Percentiles rank a stretch among this genome's conserved stretches.
Conservation (phyloP, 2,329 filamentous ascomycete genomes). For the Talaromyces atroroseus region DNA sequence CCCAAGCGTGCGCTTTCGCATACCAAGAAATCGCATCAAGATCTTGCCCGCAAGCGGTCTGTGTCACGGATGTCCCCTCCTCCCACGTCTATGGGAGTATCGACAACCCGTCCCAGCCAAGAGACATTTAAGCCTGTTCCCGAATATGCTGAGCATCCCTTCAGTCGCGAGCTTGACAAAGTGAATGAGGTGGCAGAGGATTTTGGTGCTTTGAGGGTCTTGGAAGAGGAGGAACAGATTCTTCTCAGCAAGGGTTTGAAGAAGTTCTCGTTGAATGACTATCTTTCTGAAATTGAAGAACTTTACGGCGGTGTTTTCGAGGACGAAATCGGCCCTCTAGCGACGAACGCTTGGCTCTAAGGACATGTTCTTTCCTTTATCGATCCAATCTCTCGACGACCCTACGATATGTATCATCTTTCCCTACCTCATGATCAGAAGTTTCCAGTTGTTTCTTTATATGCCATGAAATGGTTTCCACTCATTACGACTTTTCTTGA, state of each 20-base stretch:
- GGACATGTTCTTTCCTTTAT: neutral
- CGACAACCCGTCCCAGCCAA: constrained; percentile 27
- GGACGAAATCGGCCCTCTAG: constrained; percentile 33
- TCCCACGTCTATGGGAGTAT: constrained; percentile 29
- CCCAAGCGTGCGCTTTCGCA: constrained; percentile 78
- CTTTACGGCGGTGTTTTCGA: constrained; percentile 60
- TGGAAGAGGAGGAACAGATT: constrained; percentile 68
- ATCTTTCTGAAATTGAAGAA: constrained; percentile 71
- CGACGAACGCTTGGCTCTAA: constrained; percentile 37
- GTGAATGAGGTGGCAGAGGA: constrained; percentile 92
- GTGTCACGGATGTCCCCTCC: constrained; percentile 48
- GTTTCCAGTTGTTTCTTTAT: neutral
- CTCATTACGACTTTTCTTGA: neutral
- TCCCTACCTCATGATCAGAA: neutral
- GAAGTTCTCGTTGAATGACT: constrained; percentile 74
- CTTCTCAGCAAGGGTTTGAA: constrained; percentile 65
- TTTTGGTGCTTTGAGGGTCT: constrained; percentile 59
- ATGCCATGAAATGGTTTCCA: constrained; percentile 1
- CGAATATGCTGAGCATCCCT: constrained; percentile 58
- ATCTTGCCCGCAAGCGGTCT: constrained; percentile 64
- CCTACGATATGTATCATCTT: constrained; percentile 2
- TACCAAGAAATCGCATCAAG: constrained; percentile 80
- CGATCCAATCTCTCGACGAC: constrained; percentile 3
- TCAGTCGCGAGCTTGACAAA: constrained; percentile 83
- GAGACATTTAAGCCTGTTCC: constrained; percentile 30